Evolutionary conservation across 176 grass and related monocot species (phyloP).

Genomic region (Paspalum notatum): DNA sequence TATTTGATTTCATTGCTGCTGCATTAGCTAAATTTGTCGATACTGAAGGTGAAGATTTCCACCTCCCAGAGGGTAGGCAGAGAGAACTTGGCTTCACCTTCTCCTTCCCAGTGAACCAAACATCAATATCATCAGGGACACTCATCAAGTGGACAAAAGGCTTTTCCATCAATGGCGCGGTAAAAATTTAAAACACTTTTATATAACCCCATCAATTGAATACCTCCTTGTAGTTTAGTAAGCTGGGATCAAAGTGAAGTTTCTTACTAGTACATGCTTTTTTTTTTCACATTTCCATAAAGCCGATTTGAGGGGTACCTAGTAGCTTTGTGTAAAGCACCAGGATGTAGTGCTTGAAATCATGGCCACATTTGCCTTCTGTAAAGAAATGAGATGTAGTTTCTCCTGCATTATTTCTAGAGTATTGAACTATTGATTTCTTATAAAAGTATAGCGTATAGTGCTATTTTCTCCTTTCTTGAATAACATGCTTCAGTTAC

Average conservation of each 20-base stretch:
- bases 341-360: not conserved
- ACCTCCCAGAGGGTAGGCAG: slow-evolving; percentile 58
- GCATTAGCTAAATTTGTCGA: slow-evolving; percentile 71
- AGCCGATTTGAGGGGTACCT: not conserved
- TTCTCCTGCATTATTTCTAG: not conserved
- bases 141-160: slow-evolving; percentile 92
- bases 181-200: slow-evolving; percentile 41
- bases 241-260: not conserved
- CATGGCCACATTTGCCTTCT: not conserved
- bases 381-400: not conserved
- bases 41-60: slow-evolving; percentile 65
- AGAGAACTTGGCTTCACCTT: slow-evolving; percentile 88
- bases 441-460: not conserved
- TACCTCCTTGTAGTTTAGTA: not conserved
- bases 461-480: not conserved
- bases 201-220: not conserved
- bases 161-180: slow-evolving; percentile 64
- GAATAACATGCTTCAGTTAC: not conserved
- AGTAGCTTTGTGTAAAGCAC: not conserved
- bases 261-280: not conserved
- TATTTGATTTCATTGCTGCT: slow-evolving; percentile 83
- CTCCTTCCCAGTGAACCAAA: slow-evolving; percentile 78
- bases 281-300: not conserved
- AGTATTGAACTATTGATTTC: not conserved
- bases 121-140: slow-evolving; percentile 69